Percentiles rank a stretch among this genome's conserved stretches.
These are phyloP conservation scores for Paracamarosporium sp. DNA, from an alignment of 2,329 filamentous ascomycete species.

Conservation along the genomic window DNA sequence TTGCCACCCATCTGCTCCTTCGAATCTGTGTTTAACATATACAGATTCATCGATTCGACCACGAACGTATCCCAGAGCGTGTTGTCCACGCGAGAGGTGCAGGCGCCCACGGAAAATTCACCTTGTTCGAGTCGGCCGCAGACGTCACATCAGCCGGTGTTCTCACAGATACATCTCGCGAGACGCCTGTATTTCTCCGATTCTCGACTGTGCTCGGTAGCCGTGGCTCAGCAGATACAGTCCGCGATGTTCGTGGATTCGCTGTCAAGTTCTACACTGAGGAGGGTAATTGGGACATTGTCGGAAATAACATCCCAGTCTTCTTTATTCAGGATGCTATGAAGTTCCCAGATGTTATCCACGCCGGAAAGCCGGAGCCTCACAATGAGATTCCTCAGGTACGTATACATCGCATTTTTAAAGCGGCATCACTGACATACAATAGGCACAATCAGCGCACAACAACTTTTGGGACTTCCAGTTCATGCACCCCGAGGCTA, in stretches of 20 bases:
- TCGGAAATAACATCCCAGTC: conserved; percentile 77
- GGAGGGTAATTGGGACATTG: conserved; percentile 78
- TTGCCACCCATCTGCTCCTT: neutral
- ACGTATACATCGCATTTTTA: neutral
- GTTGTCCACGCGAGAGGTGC: conserved; percentile 72
- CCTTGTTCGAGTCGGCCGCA: conserved; percentile 66
- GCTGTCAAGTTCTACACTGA: conserved; percentile 79
- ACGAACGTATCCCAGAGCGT: conserved; percentile 72
- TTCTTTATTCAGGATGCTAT: conserved; percentile 80
- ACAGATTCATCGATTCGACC: conserved; percentile 77
- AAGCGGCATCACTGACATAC: neutral
- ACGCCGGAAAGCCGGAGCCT: conserved; percentile 71
- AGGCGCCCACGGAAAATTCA: conserved; percentile 72
- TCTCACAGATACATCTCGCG: conserved; percentile 71
- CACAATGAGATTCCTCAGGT: conserved; percentile 72
- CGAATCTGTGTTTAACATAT: conserved; percentile 10
- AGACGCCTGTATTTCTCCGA: conserved; percentile 72
- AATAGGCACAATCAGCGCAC: conserved; percentile 67
- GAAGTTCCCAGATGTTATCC: conserved; percentile 74
- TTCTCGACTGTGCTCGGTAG: conserved; percentile 82
- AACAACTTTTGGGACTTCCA: conserved; percentile 82
- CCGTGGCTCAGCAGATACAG: conserved; percentile 78
- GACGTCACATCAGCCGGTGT: conserved; percentile 70
- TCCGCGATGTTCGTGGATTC: conserved; percentile 83
- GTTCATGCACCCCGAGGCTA: conserved; percentile 70